phyloP scores from a whole-genome alignment of 495 filamentous ascomycete species.

The Aspergillus funiculosus region DNA sequence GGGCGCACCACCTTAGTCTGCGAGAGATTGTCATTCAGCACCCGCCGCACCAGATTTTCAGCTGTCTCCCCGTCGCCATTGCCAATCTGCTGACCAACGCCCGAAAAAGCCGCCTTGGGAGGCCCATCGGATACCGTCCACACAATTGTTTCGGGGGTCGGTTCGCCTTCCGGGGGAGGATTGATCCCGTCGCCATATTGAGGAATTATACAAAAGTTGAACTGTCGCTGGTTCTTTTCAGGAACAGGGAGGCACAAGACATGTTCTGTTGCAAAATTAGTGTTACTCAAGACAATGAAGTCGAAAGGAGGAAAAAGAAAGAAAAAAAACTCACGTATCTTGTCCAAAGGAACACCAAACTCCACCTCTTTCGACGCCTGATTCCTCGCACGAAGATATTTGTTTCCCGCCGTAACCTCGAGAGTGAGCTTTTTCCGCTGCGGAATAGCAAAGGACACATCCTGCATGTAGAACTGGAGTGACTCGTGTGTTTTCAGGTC shows the following conservation, averaged over 20 bases:
- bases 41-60: slow-evolving; percentile 54
- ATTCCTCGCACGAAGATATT: slow-evolving; percentile 62
- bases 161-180: slow-evolving; percentile 29
- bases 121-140: slow-evolving; percentile 74
- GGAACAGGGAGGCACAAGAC: slow-evolving; percentile 79
- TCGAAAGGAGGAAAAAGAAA: not conserved
- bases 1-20: slow-evolving; percentile 59
- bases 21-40: slow-evolving; percentile 56
- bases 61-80: slow-evolving; percentile 54
- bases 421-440: slow-evolving; percentile 88
- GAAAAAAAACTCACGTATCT: slow-evolving; percentile 58
- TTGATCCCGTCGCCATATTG: slow-evolving; percentile 51
- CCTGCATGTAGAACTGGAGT: slow-evolving; percentile 53
- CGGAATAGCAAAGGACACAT: slow-evolving; percentile 72
- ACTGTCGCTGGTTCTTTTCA: slow-evolving; percentile 81
- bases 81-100: slow-evolving; percentile 33
- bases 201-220: slow-evolving; percentile 85
- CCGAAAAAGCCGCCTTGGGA: slow-evolving; percentile 52
- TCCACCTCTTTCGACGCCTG: slow-evolving; percentile 60
- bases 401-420: slow-evolving; percentile 54
- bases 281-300: not conserved
- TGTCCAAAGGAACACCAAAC: slow-evolving; percentile 61
- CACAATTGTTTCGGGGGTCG: slow-evolving; percentile 63
- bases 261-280: slow-evolving; percentile 52
- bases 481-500: slow-evolving; percentile 37